phyloP scores from a whole-genome alignment of 2,329 filamentous ascomycete genomes.

The Clonostachys rhizophaga region DNA sequence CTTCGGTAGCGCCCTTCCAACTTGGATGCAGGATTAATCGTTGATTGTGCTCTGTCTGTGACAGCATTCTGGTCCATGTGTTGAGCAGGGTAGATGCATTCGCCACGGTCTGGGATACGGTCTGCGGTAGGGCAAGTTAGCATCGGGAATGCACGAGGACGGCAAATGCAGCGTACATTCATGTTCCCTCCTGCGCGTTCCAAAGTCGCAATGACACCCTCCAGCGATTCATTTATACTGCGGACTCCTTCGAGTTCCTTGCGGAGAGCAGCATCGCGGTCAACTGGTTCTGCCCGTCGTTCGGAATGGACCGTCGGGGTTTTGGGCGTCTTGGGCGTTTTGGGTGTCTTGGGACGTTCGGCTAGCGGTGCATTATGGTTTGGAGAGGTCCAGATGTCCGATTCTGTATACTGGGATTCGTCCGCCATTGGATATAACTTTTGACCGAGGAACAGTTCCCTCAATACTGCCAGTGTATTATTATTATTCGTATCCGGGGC shows the following conservation, averaged over 20 bases:
- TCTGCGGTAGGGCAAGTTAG: constrained; percentile 34
- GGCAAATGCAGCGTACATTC: constrained; percentile 47
- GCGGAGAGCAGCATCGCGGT: constrained; percentile 69
- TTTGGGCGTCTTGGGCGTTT: constrained; percentile 41
- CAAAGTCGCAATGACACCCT: constrained; percentile 68
- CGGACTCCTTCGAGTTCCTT: constrained; percentile 79
- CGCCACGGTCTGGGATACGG: constrained; percentile 77
- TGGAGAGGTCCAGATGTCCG: constrained; percentile 43
- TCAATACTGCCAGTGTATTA: too few relatives aligned
- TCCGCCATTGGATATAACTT: constrained; percentile 1
- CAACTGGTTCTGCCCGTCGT: constrained; percentile 41
- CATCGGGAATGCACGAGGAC: constrained; percentile 1
- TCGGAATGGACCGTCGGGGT: constrained; percentile 27
- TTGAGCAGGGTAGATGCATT: constrained; percentile 87
- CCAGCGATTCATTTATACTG: constrained; percentile 83
- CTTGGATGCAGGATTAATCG: constrained; percentile 80
- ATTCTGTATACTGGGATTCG: constrained; percentile 33
- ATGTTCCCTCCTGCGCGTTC: constrained; percentile 73
- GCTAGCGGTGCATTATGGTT: constrained; percentile 21
- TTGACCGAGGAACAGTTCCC: too few relatives aligned
- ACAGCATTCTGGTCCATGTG: constrained; percentile 93
- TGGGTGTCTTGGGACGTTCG: constrained; percentile 35
- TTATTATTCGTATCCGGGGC: too few relatives aligned
- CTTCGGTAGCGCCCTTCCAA: constrained; percentile 86
- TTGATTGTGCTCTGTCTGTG: constrained; percentile 96